Base-by-base conservation (phyloP, 2,329 filamentous ascomycete genomes). In the Cladobotryum mycophilum region DNA sequence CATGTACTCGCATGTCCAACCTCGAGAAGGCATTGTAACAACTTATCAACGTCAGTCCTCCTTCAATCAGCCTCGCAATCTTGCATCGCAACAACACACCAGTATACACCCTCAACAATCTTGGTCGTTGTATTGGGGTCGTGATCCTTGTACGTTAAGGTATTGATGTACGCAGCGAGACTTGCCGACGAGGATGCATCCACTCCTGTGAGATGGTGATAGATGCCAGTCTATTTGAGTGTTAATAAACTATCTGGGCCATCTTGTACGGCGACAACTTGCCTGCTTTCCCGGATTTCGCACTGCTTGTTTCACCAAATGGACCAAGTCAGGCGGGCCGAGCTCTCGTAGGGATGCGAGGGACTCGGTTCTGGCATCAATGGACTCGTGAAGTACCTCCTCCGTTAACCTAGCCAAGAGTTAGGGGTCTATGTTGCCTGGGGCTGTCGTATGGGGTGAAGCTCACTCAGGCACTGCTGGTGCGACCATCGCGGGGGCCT, bases 11-110 rank as follows among this genome's bases (percentile, higher is more conserved):
- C 93, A 99, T 99, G 65, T 99, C 93, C 48, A 97, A 79, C 57
- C 95, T 83, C 5, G 93, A 97, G 70, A 99, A 96, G 58, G 93
- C 93, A 88, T 99, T 99, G 79, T 99, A 99, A 72, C 93, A 99
- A 72, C 76, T 79, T 52, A 8, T 7, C 11, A 15, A 3, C 13
- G 46, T 61, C 41, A 57, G 58, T 35, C 38, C 22, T 8, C 20
- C 7, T 20, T 22, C 33, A n/a, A 36, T 57, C 45, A 59, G 50
- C 40, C 42, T n/a, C 33, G 25, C 18, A 42, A 12, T 33, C 46
- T 18, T 40, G 33, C 15, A 36, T 45, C 41, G 18, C 42, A n/a
- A 25, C 18, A 45, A 51, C 78, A 58, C 76, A 93, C 89, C 93
- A 97, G 72, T 96, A 97, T 37, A 96, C 78, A 5, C 93, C 93